Base-by-base conservation (phyloP, 1,139 yeast species). In the Pichia terricola region DNA sequence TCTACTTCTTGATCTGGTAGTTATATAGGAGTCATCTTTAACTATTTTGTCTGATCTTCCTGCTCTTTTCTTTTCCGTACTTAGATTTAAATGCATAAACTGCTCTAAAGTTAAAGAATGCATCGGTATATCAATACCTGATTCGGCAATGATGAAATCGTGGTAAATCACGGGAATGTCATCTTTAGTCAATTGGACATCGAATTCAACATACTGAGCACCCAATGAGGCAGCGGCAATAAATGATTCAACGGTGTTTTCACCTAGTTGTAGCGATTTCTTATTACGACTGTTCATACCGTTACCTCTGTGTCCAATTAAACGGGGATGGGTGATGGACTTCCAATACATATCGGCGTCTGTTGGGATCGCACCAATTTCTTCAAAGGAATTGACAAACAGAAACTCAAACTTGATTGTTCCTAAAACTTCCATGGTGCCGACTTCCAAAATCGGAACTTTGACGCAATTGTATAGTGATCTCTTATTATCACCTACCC, bases 191-290 rank as follows among this genome's bases (percentile, higher is more conserved):
- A 91, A 68, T 62, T 91, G 98, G 35, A 91, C 97, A 63, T 91
- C 98, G 61, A 91, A 91, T 63, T 91, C 98, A 43, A 94, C 96
- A 57, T 82, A 82, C 1, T 88, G 79, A 1, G 91, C 91, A 35
- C 98, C 98, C 53, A 91, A 68, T 4, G 95, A 88, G 0, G 97
- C 96, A 0, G 98, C 98, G 9, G 96, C 95, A 59, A 91, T 85
- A 54, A 91, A 91, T 1, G 95, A 85, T 59, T 89, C 96, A 34
- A 91, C 84, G 0, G 98, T 91, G 59, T 91, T 91, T 59, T 91
- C 98, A 38, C 98, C 98, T 49, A 91, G 70, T 64, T 91, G 98
- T 58, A 91, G 71, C 5, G 95, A 84, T 51, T 78, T 80, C 43
- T 81, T 74, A 40, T 75, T 73, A 26, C 66, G 54, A 50, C 77